Conservation (phyloP, 1,139 yeast species). For the Magnusiomyces fungicola region DNA sequence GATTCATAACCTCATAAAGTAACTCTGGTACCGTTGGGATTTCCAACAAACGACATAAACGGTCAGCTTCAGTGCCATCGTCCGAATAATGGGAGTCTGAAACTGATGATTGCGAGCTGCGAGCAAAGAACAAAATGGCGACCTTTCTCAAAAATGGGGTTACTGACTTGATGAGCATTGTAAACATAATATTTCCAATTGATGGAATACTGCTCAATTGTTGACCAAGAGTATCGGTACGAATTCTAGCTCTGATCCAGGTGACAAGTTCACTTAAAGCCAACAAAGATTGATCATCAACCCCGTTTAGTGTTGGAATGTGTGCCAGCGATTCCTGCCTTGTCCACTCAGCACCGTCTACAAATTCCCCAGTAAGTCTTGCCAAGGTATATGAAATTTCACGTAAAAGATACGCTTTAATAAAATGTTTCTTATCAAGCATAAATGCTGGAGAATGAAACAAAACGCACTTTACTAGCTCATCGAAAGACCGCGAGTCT, state of each 20-base stretch:
- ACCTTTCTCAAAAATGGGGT: conserved; percentile 66
- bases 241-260: not conserved
- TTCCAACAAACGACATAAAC: conserved; percentile 47
- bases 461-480: conserved; percentile 22
- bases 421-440: conserved; percentile 16
- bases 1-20: not conserved
- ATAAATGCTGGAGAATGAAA: conserved; percentile 22
- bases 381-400: conserved; percentile 19
- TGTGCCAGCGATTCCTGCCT: conserved; percentile 19
- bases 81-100: conserved; percentile 26
- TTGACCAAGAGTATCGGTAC: not conserved
- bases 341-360: conserved; percentile 19
- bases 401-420: conserved; percentile 20
- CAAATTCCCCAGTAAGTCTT: conserved; percentile 17
- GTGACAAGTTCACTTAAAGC: conserved; percentile 16
- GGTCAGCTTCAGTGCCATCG: conserved; percentile 45
- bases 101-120: not conserved
- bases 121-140: conserved; percentile 50
- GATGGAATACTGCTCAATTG: not conserved
- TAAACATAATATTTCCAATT: conserved; percentile 35
- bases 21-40: conserved; percentile 34
- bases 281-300: conserved; percentile 15
- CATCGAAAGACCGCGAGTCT: conserved; percentile 17
- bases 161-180: conserved; percentile 49
- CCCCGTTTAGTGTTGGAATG: conserved; percentile 17